These are phyloP conservation scores for Rubia yunnanensis DNA, from an alignment of 257 asterid species.

Conservation along the genomic window DNA sequence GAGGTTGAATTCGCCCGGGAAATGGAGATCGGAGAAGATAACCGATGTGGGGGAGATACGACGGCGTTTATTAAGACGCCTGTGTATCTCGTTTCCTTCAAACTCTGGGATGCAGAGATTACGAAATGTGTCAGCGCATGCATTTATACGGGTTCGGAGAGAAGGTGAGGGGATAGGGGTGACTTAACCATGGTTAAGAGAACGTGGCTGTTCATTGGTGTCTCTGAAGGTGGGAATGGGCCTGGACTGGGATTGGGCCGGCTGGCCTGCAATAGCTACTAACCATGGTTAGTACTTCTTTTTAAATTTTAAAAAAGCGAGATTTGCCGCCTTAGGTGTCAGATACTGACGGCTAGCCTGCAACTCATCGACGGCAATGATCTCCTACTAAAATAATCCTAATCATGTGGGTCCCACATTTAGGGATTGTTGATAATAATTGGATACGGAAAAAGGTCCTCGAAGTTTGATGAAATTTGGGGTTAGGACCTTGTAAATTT, in stretches of 20 bases:
- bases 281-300: background rate
- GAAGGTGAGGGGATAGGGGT: background rate
- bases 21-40: background rate
- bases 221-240: background rate
- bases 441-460: no score
- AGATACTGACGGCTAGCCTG: background rate
- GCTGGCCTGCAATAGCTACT: conserved; percentile 1
- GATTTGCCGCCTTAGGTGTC: background rate
- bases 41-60: background rate
- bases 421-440: background rate
- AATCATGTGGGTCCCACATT: background rate
- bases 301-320: background rate
- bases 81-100: background rate
- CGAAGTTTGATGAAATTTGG: background rate
- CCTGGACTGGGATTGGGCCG: background rate
- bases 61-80: conserved; percentile 26
- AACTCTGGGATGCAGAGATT: background rate
- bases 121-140: background rate
- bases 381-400: background rate
- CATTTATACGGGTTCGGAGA: background rate
- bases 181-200: background rate
- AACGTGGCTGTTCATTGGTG: background rate
- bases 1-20: background rate
- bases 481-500: background rate
- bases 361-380: background rate